Percentiles rank a stretch among this genome's conserved stretches.
These are phyloP conservation scores for Deinandra increscens DNA, from an alignment of 129 eudicot species.

Conservation along the genomic window DNA sequence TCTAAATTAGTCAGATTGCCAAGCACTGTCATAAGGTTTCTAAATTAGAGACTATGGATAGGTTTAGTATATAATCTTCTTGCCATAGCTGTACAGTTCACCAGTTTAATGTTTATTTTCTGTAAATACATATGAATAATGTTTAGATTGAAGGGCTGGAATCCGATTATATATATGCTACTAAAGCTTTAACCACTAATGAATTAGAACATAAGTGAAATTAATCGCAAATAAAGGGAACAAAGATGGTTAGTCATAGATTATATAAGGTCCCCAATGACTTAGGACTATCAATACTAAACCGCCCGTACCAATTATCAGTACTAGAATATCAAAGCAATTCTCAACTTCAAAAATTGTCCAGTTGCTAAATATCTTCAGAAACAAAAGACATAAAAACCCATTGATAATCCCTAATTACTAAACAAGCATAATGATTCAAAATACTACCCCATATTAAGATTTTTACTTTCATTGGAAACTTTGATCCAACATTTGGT, in stretches of 20 bases:
- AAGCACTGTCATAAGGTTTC: too few relatives aligned
- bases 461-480: background rate
- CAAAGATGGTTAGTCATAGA: background rate
- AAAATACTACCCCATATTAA: background rate
- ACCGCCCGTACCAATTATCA: background rate
- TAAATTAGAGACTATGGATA: too few relatives aligned
- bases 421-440: background rate
- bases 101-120: background rate
- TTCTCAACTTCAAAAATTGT: background rate
- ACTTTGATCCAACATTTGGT: constrained; percentile 12
- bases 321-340: too few relatives aligned
- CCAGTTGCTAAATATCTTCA: background rate
- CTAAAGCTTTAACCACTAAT: too few relatives aligned
- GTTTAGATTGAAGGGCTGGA: background rate
- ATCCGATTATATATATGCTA: too few relatives aligned
- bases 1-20: too few relatives aligned
- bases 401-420: background rate
- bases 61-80: background rate
- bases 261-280: background rate
- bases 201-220: too few relatives aligned
- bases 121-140: background rate
- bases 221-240: background rate
- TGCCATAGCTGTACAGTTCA: background rate
- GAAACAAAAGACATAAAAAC: background rate
- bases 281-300: background rate